phyloP scores from a whole-genome alignment of 2,329 filamentous ascomycete species.

The Cordyceps fumosorosea region DNA sequence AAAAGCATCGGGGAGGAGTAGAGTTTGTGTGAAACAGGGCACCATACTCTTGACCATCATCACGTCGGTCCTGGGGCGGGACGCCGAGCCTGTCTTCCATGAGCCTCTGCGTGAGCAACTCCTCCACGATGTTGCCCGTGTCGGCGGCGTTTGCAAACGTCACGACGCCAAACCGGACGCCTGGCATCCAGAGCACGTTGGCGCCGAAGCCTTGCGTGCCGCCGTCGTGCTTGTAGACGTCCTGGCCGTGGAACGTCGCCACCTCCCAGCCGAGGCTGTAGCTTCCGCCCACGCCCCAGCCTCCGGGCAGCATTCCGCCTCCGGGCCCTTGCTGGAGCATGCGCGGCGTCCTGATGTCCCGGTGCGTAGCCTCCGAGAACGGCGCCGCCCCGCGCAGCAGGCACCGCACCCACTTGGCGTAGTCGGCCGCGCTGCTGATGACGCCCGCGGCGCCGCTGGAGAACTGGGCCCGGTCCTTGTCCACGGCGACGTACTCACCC shows the following conservation, averaged over 20 bases:
- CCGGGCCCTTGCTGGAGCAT: not conserved
- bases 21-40: too few species aligned
- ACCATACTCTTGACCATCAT: not conserved
- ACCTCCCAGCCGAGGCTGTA: slow-evolving; percentile 17
- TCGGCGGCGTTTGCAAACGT: slow-evolving; percentile 31
- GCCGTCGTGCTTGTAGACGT: slow-evolving; percentile 16
- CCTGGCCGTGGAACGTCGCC: slow-evolving; percentile 15
- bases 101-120: slow-evolving; percentile 15
- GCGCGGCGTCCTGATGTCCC: not conserved
- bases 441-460: slow-evolving; percentile 29
- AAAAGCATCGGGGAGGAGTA: not conserved
- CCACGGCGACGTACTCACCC: slow-evolving; percentile 17
- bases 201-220: slow-evolving; percentile 14
- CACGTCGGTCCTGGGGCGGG: slow-evolving; percentile 8
- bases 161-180: slow-evolving; percentile 15
- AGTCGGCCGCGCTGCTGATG: slow-evolving; percentile 39
- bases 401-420: slow-evolving; percentile 39
- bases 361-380: not conserved
- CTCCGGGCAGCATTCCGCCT: not conserved
- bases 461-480: slow-evolving; percentile 19
- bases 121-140: slow-evolving; percentile 25
- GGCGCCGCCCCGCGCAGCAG: slow-evolving; percentile 25
- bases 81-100: slow-evolving; percentile 17
- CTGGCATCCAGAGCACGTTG: slow-evolving; percentile 18
- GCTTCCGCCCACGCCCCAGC: slow-evolving; percentile 5